phyloP scores from a whole-genome alignment of 768 basidiomycete species.

The Rhizopogon vesiculosus region DNA sequence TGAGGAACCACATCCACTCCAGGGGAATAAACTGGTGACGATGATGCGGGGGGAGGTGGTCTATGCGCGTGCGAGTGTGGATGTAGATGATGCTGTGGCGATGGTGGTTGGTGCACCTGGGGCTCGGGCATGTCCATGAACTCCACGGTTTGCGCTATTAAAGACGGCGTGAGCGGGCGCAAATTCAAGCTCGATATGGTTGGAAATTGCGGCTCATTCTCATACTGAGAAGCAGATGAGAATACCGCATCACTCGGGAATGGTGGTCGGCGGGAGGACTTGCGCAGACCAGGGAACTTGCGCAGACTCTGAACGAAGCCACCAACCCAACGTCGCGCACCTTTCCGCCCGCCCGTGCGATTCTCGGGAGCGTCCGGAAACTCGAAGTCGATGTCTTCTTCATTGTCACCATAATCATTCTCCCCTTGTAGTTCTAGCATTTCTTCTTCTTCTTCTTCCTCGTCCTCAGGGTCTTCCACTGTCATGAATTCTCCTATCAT shows the following conservation, averaged over 20 bases:
- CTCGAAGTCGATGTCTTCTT: not conserved
- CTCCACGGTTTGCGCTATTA: conserved; percentile 2
- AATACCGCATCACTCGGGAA: not conserved
- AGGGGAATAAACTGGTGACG: not conserved
- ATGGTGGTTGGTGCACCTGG: not conserved
- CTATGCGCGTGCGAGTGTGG: not conserved
- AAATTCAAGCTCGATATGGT: conserved; percentile 1
- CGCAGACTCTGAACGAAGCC: conserved; percentile 30
- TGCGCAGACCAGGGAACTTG: conserved; percentile 16
- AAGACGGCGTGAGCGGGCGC: conserved; percentile 2
- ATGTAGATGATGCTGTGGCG: not conserved
- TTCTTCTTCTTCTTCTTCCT: not conserved
- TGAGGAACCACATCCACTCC: not conserved
- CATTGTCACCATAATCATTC: not conserved
- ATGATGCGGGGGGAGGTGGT: not conserved
- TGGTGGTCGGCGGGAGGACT: not conserved
- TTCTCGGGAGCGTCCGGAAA: not conserved
- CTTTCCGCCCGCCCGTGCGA: not conserved
- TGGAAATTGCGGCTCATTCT: not conserved
- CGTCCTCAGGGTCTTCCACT: conserved; percentile 14
- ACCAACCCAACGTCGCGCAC: conserved; percentile 16
- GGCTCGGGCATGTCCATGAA: conserved; percentile 1
- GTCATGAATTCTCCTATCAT: conserved; percentile 26
- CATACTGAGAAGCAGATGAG: not conserved
- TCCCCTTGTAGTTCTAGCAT: conserved; percentile 5